These are phyloP conservation scores for Noccaea bulbosa DNA, from an alignment of 345 rosid species.

Conservation along the genomic window DNA sequence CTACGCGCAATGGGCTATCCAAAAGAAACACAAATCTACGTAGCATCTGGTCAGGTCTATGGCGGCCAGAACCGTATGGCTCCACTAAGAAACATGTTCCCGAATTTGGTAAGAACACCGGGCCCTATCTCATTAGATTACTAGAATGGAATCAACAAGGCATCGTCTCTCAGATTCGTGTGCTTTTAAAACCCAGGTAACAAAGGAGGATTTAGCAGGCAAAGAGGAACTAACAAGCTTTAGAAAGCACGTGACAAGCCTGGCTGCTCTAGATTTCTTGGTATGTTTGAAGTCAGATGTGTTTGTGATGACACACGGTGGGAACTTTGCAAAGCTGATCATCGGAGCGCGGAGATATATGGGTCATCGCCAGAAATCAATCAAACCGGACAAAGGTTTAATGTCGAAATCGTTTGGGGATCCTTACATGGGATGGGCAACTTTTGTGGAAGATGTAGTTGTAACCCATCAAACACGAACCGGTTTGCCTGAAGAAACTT, in stretches of 20 bases:
- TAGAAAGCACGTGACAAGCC: conserved; percentile 96
- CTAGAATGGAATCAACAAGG: not conserved
- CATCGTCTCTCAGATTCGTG: not conserved
- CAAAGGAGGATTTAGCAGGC: conserved; percentile 94
- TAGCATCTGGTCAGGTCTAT: conserved; percentile 99
- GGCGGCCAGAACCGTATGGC: conserved; percentile 99
- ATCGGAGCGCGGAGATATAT: conserved; percentile 94
- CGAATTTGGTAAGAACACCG: conserved; percentile 67
- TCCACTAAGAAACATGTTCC: conserved; percentile 96
- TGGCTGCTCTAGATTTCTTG: conserved; percentile 95
- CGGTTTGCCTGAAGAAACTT: conserved; percentile 98
- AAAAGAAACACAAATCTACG: conserved; percentile 97
- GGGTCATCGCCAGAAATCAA: conserved; percentile 95
- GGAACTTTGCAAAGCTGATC: conserved; percentile 97
- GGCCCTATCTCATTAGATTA: not conserved
- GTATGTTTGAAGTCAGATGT: conserved; percentile 98
- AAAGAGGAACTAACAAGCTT: conserved; percentile 78
- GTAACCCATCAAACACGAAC: conserved; percentile 96
- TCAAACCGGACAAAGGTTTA: conserved; percentile 98
- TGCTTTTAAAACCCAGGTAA: conserved; percentile 58
- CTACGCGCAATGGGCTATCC: conserved; percentile 99
- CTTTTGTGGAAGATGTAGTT: conserved; percentile 95
- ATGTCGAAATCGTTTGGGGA: conserved; percentile 99
- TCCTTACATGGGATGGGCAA: conserved; percentile 98
- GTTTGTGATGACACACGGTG: conserved; percentile 99